Conservation (phyloP, 352 stramenopile species). For the Phytophthora aleatoria region DNA sequence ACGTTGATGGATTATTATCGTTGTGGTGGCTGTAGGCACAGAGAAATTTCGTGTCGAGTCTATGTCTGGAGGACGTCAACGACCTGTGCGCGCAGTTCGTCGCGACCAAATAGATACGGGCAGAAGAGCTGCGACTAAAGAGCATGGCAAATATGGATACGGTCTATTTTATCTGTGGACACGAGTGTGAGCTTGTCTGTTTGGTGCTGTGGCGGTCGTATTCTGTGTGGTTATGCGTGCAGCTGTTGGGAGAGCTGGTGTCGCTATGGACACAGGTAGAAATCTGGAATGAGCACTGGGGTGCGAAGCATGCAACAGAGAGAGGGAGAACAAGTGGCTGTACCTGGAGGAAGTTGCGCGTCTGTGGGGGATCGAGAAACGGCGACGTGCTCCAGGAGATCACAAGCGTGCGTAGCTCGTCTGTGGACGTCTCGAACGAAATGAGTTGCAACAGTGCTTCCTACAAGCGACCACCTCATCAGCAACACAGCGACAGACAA, state of each 20-base stretch:
- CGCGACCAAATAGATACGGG: slow-evolving; percentile 25
- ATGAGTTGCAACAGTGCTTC: slow-evolving; percentile 68
- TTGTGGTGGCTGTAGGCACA: slow-evolving; percentile 38
- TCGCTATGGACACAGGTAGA: slow-evolving; percentile 22
- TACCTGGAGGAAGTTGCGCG: slow-evolving; percentile 58
- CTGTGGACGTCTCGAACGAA: slow-evolving; percentile 70
- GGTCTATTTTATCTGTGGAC: slow-evolving; percentile 19
- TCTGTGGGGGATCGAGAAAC: slow-evolving; percentile 65
- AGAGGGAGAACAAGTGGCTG: neutral
- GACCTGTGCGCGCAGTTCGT: slow-evolving; percentile 78
- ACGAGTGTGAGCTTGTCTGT: neutral
- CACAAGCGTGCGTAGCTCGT: slow-evolving; percentile 75
- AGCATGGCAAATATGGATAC: slow-evolving; percentile 15
- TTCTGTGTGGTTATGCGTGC: slow-evolving; percentile 18
- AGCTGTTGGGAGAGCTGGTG: slow-evolving; percentile 45
- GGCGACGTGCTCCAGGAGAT: slow-evolving; percentile 85
- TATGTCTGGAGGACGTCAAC: slow-evolving; percentile 73
- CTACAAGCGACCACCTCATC: slow-evolving; percentile 27
- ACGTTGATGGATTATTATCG: slow-evolving; percentile 6
- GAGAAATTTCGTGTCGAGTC: slow-evolving; percentile 54
- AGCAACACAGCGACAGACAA: neutral
- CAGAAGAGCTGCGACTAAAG: slow-evolving; percentile 2
- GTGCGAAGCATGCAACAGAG: neutral
- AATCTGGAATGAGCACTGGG: neutral
- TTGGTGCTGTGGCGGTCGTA: neutral